phyloP scores from a whole-genome alignment of 306 rosid species.

The Malus fusca region DNA sequence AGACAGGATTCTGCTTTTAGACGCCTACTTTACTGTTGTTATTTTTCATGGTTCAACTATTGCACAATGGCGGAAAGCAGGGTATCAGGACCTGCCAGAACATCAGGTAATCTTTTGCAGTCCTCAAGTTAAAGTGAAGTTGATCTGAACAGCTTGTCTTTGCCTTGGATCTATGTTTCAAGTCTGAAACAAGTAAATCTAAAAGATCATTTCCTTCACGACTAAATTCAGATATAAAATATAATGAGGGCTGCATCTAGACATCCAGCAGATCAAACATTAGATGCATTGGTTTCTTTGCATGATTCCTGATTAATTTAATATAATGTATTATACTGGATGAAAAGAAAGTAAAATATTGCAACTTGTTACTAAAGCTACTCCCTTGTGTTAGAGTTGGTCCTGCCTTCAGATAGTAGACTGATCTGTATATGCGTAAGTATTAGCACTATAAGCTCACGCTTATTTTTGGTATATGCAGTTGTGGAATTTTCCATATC shows the following conservation, averaged over 20 bases:
- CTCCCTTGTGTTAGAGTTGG: background rate
- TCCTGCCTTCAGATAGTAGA: background rate
- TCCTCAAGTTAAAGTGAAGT: background rate
- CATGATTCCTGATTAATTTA: no score
- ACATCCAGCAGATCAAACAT: background rate
- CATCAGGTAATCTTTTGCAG: slow-evolving; percentile 62
- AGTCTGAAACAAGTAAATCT: background rate
- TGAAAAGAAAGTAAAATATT: background rate
- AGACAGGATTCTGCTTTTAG: slow-evolving; percentile 82
- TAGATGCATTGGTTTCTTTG: background rate
- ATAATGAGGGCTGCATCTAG: background rate
- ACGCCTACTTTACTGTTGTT: slow-evolving; percentile 79
- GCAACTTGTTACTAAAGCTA: background rate
- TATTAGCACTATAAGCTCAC: background rate
- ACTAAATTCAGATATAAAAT: background rate
- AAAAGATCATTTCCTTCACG: background rate
- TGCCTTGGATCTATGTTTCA: background rate
- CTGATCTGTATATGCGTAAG: background rate
- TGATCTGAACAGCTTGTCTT: background rate
- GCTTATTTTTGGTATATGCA: background rate
- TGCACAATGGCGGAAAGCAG: slow-evolving; percentile 98
- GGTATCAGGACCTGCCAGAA: slow-evolving; percentile 75
- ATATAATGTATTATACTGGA: background rate
- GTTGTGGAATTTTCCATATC: background rate
- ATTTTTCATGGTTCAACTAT: slow-evolving; percentile 95